phyloP scores from a whole-genome alignment of 163 green algal species.

The Trebouxiophyceae sp. region DNA sequence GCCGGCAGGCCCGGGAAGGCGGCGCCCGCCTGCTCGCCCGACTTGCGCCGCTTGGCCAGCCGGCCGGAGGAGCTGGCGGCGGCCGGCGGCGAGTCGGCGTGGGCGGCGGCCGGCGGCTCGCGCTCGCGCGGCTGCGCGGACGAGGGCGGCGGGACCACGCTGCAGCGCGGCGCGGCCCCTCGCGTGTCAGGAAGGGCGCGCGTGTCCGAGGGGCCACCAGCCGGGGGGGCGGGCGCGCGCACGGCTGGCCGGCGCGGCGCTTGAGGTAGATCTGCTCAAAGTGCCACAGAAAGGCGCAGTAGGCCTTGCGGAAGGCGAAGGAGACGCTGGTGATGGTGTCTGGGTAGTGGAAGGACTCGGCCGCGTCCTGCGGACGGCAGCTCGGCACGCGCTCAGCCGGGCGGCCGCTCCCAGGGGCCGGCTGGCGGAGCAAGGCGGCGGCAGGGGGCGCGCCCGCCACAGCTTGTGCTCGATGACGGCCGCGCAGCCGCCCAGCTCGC shows the following conservation, averaged over 20 bases:
- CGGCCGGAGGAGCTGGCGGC: neutral
- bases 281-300: no score
- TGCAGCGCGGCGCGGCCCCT: no score
- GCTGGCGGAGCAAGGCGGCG: neutral
- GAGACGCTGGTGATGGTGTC: no score
- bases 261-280: no score
- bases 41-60: neutral
- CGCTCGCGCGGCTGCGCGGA: neutral
- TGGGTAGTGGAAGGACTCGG: no score
- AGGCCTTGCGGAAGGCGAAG: no score
- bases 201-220: no score
- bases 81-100: neutral
- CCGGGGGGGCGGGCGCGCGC: no score
- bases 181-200: no score
- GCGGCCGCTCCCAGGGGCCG: neutral
- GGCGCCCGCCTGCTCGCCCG: neutral
- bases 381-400: no score
- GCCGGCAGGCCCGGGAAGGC: neutral
- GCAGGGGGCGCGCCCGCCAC: constrained; percentile 8
- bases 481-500: constrained; percentile 12
- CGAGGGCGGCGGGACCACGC: neutral
- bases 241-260: no score
- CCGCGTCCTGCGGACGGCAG: no score
- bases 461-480: constrained; percentile 19
- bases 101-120: neutral